These are phyloP conservation scores for Triadica sebifera DNA, from an alignment of 345 rosid species.

Conservation along the genomic window DNA sequence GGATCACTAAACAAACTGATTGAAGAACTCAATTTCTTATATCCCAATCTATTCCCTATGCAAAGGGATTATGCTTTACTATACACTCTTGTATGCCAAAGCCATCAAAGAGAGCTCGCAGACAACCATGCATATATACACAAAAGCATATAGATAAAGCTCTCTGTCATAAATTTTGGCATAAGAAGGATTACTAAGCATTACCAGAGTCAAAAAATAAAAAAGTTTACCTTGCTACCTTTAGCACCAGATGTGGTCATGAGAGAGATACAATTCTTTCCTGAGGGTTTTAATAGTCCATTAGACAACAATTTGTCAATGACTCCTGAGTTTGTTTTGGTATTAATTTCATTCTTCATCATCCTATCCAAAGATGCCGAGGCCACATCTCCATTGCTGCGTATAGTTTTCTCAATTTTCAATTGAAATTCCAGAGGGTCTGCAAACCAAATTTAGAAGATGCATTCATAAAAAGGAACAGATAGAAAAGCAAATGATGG, in stretches of 20 bases:
- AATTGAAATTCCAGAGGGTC: constrained; percentile 58
- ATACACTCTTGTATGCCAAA: not conserved
- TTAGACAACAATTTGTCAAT: constrained; percentile 73
- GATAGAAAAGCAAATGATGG: not conserved
- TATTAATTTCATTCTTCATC: constrained; percentile 66
- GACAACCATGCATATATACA: not conserved
- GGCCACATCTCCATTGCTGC: constrained; percentile 81
- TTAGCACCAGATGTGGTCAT: constrained; percentile 99
- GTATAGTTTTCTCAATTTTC: constrained; percentile 66
- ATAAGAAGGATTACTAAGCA: constrained; percentile 1
- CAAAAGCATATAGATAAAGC: not conserved
- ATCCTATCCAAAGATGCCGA: constrained; percentile 69
- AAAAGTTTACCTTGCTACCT: constrained; percentile 77
- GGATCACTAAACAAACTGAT: too few relatives aligned
- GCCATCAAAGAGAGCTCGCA: not conserved
- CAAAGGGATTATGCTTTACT: too few relatives aligned
- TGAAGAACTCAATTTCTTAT: too few relatives aligned
- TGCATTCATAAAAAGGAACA: not conserved
- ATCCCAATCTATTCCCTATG: too few relatives aligned
- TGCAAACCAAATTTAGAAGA: constrained; percentile 34
- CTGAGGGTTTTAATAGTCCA: constrained; percentile 75
- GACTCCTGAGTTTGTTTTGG: constrained; percentile 63
- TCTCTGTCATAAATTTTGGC: not conserved
- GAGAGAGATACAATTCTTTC: constrained; percentile 80
- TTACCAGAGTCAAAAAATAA: constrained; percentile 15